A percentile compares a stretch with the other conserved stretches of the same genome.
Conservation (phyloP, 495 filamentous ascomycete genomes). For the Lophiotrema nucula region DNA sequence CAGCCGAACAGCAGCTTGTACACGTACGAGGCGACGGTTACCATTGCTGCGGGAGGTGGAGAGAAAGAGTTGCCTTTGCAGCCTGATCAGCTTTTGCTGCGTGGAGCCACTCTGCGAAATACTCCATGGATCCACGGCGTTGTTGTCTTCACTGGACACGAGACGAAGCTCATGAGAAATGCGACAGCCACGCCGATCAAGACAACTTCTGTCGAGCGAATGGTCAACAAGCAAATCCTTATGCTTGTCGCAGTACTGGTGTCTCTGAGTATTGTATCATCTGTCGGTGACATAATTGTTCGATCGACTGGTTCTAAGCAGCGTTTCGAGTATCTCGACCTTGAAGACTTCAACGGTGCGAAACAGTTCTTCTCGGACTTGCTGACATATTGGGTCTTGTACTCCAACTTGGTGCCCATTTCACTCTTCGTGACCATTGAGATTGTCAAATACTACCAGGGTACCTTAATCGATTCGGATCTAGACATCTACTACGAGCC, state of each 20-base stretch:
- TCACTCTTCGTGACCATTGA: constrained; percentile 97
- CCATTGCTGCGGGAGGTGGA: constrained; percentile 86
- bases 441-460: constrained; percentile 96
- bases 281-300: constrained; percentile 84
- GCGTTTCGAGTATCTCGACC: constrained; percentile 69
- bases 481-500: constrained; percentile 97
- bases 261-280: constrained; percentile 79
- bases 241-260: constrained; percentile 85
- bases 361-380: constrained; percentile 91
- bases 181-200: constrained; percentile 98
- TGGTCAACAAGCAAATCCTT: constrained; percentile 90
- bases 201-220: constrained; percentile 87
- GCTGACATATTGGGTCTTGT: constrained; percentile 98
- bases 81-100: constrained; percentile 81
- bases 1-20: constrained; percentile 98
- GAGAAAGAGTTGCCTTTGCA: constrained; percentile 88
- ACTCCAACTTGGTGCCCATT: constrained; percentile 94
- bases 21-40: constrained; percentile 96
- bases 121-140: constrained; percentile 97
- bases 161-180: constrained; percentile 99
- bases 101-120: constrained; percentile 92
- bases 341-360: constrained; percentile 58
- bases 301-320: constrained; percentile 53
- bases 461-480: constrained; percentile 95
- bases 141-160: constrained; percentile 97